phyloP scores from a whole-genome alignment of 2,329 filamentous ascomycete genomes.

The Pseudogymnoascus sp. region DNA sequence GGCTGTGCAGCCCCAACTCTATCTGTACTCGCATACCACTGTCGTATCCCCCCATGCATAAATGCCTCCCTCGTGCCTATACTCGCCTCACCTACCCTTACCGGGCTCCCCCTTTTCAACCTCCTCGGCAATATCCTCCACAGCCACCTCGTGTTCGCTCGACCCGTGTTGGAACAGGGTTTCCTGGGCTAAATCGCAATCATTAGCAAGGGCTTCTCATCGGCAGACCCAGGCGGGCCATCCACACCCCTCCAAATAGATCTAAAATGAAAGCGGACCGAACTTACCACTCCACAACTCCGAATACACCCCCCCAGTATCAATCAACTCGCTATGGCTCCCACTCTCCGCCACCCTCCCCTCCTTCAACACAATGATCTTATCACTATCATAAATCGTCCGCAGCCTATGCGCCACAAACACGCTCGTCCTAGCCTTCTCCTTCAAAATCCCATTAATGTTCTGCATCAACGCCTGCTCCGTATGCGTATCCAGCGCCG shows the following conservation, averaged over 20 bases:
- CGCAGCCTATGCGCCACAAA: slow-evolving; percentile 89
- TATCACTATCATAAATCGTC: slow-evolving; percentile 87
- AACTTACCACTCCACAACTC: slow-evolving; percentile 80
- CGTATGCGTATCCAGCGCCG: slow-evolving; percentile 84
- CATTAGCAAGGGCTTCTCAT: slow-evolving; percentile 4
- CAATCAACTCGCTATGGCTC: slow-evolving; percentile 76
- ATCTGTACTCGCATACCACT: neutral
- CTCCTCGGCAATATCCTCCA: slow-evolving; percentile 5
- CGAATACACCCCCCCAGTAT: slow-evolving; percentile 70
- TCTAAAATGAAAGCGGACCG: neutral
- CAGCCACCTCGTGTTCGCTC: slow-evolving; percentile 28
- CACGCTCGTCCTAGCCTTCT: slow-evolving; percentile 82
- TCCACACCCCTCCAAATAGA: neutral
- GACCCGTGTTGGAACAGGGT: slow-evolving; percentile 45
- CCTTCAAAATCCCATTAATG: slow-evolving; percentile 84
- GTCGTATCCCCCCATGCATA: neutral
- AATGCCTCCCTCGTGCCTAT: neutral
- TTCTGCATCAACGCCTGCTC: slow-evolving; percentile 85
- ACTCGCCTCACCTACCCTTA: neutral
- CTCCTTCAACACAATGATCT: slow-evolving; percentile 83
- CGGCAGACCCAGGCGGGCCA: neutral
- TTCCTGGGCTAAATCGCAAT: slow-evolving; percentile 46
- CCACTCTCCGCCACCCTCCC: slow-evolving; percentile 83
- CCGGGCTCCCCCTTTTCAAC: neutral
- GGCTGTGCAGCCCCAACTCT: neutral